phyloP scores from a whole-genome alignment of 2,329 filamentous ascomycete genomes.

The Aspergillus pseudoterreus region DNA sequence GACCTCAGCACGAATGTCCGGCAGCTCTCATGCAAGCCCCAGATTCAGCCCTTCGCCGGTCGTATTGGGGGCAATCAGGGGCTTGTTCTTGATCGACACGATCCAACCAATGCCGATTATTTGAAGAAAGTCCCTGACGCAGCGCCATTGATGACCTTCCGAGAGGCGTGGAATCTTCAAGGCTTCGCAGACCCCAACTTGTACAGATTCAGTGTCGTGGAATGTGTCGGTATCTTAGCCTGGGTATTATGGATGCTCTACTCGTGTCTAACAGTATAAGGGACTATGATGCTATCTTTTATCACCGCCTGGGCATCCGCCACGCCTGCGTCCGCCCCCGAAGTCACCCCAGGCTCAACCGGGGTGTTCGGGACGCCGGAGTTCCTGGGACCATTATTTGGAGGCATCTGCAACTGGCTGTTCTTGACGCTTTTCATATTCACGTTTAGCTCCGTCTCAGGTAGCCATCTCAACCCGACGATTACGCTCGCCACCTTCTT shows the following conservation, averaged over 20 bases:
- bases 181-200: conserved; percentile 33
- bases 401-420: conserved; percentile 38
- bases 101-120: conserved; percentile 21
- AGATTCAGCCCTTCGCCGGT: conserved; percentile 9
- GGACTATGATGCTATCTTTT: conserved; percentile 26
- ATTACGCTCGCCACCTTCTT: conserved; percentile 54
- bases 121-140: conserved; percentile 36
- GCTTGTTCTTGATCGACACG: conserved; percentile 15
- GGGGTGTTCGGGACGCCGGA: conserved; percentile 25
- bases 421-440: conserved; percentile 50
- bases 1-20: not conserved
- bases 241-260: not conserved
- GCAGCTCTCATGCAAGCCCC: not conserved
- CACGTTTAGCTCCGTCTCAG: conserved; percentile 46
- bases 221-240: conserved; percentile 32
- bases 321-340: conserved; percentile 5
- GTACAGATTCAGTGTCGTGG: conserved; percentile 41
- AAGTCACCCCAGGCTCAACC: conserved; percentile 6
- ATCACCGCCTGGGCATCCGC: conserved; percentile 20
- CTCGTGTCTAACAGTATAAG: not conserved
- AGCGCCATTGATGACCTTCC: conserved; percentile 25
- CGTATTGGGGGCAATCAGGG: conserved; percentile 11
- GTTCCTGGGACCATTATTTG: conserved; percentile 30
- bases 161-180: conserved; percentile 33
- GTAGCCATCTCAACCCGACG: conserved; percentile 53